phyloP scores from a whole-genome alignment of 495 filamentous ascomycete species.

The Aspergillus hancockii region DNA sequence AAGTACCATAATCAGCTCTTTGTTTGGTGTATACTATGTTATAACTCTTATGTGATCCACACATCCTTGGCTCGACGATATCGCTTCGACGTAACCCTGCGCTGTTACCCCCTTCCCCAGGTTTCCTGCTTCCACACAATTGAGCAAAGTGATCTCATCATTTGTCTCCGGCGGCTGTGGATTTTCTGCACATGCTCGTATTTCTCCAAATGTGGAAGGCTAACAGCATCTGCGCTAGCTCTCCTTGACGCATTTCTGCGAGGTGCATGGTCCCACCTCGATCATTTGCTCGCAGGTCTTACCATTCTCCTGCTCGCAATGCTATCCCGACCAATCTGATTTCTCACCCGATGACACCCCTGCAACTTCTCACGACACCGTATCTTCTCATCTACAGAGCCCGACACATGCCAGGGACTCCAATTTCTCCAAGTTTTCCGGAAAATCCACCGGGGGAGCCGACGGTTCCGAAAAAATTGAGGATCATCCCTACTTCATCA shows the following conservation, averaged over 20 bases:
- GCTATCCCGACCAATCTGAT: constrained; percentile 48
- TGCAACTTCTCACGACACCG: constrained; percentile 34
- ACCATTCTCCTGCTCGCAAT: constrained; percentile 75
- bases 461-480: constrained; percentile 42
- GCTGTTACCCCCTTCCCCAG: not conserved
- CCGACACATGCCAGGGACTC: constrained; percentile 19
- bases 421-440: constrained; percentile 17
- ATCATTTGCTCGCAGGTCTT: constrained; percentile 92
- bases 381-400: constrained; percentile 22
- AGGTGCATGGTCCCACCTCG: constrained; percentile 91
- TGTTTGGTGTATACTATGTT: not conserved
- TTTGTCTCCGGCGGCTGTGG: not conserved
- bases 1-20: constrained; percentile 17
- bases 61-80: not conserved
- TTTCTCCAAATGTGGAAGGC: not conserved
- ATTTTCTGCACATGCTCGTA: not conserved
- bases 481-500: constrained; percentile 47
- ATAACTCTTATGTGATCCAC: not conserved
- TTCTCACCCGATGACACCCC: constrained; percentile 34
- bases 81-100: not conserved
- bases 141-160: not conserved
- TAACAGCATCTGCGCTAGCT: constrained; percentile 54
- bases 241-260: constrained; percentile 95
- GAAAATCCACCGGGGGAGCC: constrained; percentile 19
- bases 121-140: not conserved